These are phyloP conservation scores for Saccharomyces hybrid DNA, from an alignment of 1,139 yeast species.

Conservation along the genomic window DNA sequence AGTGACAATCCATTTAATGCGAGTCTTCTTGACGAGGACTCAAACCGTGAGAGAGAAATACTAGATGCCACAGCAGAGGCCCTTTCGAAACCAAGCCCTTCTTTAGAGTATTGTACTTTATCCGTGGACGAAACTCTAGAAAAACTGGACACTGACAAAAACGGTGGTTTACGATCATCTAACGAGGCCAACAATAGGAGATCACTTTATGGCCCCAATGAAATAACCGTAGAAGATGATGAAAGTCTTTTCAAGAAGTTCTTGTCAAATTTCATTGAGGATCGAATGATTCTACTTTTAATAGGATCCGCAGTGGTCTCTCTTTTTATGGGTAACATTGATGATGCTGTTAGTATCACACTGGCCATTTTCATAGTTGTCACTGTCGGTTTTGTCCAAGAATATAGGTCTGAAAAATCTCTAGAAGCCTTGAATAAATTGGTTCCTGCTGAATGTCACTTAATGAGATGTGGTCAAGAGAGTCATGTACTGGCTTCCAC, in stretches of 20 bases:
- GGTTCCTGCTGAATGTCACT: slow-evolving; percentile 90
- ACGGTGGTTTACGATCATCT: slow-evolving; percentile 52
- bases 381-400: slow-evolving; percentile 93
- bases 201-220: slow-evolving; percentile 54
- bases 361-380: slow-evolving; percentile 86
- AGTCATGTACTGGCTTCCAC: slow-evolving; percentile 76
- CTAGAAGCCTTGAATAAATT: slow-evolving; percentile 82
- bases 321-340: slow-evolving; percentile 85
- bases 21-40: slow-evolving; percentile 12
- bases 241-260: slow-evolving; percentile 56
- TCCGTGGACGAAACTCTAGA: slow-evolving; percentile 54
- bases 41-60: slow-evolving; percentile 6
- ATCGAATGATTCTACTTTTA: slow-evolving; percentile 77
- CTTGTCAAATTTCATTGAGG: slow-evolving; percentile 71
- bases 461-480: slow-evolving; percentile 70
- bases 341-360: slow-evolving; percentile 85
- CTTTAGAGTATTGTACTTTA: slow-evolving; percentile 43
- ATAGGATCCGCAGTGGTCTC: slow-evolving; percentile 83
- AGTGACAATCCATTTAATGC: slow-evolving; percentile 31
- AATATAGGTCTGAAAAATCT: slow-evolving; percentile 88
- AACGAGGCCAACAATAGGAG: slow-evolving; percentile 70
- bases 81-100: slow-evolving; percentile 30
- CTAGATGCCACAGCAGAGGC: slow-evolving; percentile 17
- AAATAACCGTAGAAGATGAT: slow-evolving; percentile 24
- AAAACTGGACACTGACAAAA: slow-evolving; percentile 54